A percentile compares a stretch with the other conserved stretches of the same genome.
phyloP scores from a whole-genome alignment of 2,329 filamentous ascomycete species.

The Drechslerella dactyloides region DNA sequence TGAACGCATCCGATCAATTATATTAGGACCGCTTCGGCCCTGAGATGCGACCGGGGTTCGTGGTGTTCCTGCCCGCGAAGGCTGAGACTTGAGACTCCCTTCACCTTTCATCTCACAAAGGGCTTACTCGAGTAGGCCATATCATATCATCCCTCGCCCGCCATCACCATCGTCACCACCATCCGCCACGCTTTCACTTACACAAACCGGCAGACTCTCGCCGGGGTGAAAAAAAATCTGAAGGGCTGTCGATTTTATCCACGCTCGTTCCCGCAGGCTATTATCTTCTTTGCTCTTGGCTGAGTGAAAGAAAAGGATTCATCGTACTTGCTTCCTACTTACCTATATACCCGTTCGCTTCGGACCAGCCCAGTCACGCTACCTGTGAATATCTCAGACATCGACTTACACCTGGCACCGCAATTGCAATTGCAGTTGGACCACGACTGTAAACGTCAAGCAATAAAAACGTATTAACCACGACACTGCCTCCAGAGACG shows the following conservation, averaged over 20 bases:
- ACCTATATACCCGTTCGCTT: no score
- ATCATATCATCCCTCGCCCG: neutral
- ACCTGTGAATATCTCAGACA: no score
- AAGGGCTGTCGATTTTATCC: no score
- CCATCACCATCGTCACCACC: neutral
- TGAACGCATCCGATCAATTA: neutral
- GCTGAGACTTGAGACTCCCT: neutral
- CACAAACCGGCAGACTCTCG: neutral
- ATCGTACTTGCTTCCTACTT: no score
- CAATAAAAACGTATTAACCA: neutral
- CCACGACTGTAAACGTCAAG: no score
- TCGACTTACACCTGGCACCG: no score
- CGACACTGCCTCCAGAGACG: neutral
- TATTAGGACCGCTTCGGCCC: neutral
- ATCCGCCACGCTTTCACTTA: neutral
- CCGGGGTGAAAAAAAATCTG: no score
- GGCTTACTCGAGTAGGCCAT: neutral
- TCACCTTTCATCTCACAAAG: neutral
- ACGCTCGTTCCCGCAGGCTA: neutral
- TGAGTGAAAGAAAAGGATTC: conserved; percentile 20
- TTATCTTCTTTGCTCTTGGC: conserved; percentile 17
- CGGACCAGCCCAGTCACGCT: no score
- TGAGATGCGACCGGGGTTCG: neutral
- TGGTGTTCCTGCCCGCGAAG: neutral
- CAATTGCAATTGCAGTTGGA: no score